These are phyloP conservation scores for Tieghemostelium lacteum DNA, from an alignment of 78 protist species.

Conservation along the genomic window DNA sequence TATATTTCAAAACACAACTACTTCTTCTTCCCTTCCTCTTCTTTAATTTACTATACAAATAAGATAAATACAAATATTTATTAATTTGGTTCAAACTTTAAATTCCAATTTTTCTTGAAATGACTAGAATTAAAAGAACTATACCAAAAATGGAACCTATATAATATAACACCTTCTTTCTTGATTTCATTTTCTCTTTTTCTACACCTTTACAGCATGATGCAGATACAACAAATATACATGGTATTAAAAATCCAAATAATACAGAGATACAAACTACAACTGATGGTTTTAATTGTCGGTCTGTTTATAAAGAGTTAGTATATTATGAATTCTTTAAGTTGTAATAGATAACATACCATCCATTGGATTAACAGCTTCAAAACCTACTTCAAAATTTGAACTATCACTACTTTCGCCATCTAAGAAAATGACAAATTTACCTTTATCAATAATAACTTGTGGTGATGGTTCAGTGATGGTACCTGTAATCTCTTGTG, in stretches of 20 bases:
- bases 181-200: background rate
- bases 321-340: background rate
- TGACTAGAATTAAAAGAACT: slow-evolving; percentile 24
- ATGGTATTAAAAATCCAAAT: slow-evolving; percentile 36
- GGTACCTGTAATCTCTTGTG: background rate
- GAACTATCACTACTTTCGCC: background rate
- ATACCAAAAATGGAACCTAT: slow-evolving; percentile 10
- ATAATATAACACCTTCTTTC: slow-evolving; percentile 3
- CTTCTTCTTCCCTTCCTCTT: background rate
- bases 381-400: background rate
- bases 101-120: slow-evolving; percentile 25
- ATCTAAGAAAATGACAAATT: slow-evolving; percentile 10
- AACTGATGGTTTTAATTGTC: slow-evolving; percentile 40
- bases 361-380: background rate
- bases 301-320: background rate
- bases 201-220: slow-evolving; percentile 2
- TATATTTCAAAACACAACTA: too few relatives aligned
- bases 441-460: background rate
- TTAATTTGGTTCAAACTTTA: background rate
- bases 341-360: background rate
- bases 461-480: background rate
- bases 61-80: background rate
- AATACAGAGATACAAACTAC: slow-evolving; percentile 13
- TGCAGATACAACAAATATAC: background rate
- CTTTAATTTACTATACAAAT: background rate